Evolutionary conservation across 2,329 filamentous ascomycete genomes (phyloP).

Genomic region (Huntiella moniliformis): DNA sequence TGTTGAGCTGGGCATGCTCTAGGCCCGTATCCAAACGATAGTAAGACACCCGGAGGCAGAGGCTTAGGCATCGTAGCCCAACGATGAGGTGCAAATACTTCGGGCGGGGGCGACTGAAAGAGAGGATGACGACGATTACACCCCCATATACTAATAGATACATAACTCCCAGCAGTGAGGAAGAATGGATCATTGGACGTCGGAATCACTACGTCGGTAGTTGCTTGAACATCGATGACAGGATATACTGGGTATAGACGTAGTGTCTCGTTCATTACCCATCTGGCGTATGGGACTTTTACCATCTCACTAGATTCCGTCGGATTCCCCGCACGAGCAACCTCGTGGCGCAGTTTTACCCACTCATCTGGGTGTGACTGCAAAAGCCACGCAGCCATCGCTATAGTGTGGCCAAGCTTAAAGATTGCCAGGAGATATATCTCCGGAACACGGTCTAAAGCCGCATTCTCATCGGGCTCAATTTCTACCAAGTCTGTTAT

Average conservation of each 20-base stretch:
- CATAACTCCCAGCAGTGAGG: no score
- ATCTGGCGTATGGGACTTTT: conserved; percentile 39
- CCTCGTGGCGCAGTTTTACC: background rate
- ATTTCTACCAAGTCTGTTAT: no score
- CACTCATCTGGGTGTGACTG: background rate
- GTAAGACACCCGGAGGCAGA: background rate
- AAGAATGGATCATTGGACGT: no score
- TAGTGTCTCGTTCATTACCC: conserved; percentile 35
- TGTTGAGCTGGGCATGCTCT: conserved; percentile 4
- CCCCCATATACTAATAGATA: no score
- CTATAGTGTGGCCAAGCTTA: no score
- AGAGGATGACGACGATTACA: no score
- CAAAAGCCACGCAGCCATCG: background rate
- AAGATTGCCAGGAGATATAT: no score
- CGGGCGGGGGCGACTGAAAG: conserved; percentile 3
- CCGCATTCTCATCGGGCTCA: no score
- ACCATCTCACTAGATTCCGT: conserved; percentile 34
- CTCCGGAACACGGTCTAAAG: no score
- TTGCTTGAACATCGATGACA: no score
- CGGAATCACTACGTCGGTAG: no score
- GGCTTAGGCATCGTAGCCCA: conserved; percentile 1
- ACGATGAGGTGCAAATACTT: conserved; percentile 4
- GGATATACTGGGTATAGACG: conserved; percentile 57
- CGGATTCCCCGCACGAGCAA: background rate
- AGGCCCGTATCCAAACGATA: conserved; percentile 5